phyloP scores from a whole-genome alignment of 257 asterid species.

The Gentiana straminea region DNA sequence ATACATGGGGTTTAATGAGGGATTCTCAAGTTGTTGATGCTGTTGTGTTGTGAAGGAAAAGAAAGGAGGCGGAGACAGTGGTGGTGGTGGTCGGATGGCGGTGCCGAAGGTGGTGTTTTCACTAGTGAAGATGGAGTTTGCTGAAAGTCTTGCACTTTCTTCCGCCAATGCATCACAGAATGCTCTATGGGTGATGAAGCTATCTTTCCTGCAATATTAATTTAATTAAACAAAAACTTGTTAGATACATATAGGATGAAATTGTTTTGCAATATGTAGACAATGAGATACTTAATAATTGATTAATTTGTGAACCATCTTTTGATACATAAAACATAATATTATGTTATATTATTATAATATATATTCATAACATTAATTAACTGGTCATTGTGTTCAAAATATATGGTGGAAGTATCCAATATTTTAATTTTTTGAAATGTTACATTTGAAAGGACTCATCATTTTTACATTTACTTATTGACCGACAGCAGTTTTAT shows the following conservation, averaged over 20 bases:
- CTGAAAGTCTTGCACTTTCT: slow-evolving; percentile 79
- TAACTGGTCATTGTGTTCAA: too few species aligned
- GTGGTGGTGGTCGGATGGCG: slow-evolving; percentile 9
- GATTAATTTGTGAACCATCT: too few species aligned
- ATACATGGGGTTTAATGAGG: slow-evolving; percentile 10
- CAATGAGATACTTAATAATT: too few species aligned
- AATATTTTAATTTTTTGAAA: too few species aligned
- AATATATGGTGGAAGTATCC: too few species aligned
- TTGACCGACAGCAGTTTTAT: too few species aligned
- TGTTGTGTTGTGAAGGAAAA: slow-evolving; percentile 26
- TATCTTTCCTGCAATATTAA: slow-evolving; percentile 51
- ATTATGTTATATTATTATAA: too few species aligned
- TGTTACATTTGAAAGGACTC: too few species aligned
- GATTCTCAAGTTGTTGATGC: slow-evolving; percentile 5
- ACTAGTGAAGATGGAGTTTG: slow-evolving; percentile 27
- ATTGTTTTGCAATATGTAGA: neutral
- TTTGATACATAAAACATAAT: too few species aligned
- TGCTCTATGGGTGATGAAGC: slow-evolving; percentile 81
- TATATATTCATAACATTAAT: too few species aligned
- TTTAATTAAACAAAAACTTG: neutral
- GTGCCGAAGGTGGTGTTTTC: slow-evolving; percentile 20
- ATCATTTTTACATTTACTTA: too few species aligned
- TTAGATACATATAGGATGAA: too few species aligned
- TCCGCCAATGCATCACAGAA: slow-evolving; percentile 89
- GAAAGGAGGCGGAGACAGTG: slow-evolving; percentile 17